Conservation (phyloP, 352 stramenopile species). For the Pythium chondricola region DNA sequence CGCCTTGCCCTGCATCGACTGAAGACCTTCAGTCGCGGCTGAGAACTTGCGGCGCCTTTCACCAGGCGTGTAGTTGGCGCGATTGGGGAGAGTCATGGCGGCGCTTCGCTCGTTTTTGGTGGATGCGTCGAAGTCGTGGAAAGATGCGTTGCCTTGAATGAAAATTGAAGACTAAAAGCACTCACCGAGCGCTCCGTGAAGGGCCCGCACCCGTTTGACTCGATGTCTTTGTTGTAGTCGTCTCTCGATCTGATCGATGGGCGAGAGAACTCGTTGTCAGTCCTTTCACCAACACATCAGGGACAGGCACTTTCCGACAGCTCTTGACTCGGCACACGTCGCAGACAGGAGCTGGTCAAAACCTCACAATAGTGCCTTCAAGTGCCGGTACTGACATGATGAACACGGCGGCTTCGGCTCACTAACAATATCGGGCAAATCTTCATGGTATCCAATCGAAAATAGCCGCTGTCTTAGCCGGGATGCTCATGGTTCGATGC, state of each 20-base stretch:
- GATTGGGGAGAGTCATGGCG: conserved; percentile 63
- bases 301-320: too few relatives aligned
- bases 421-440: too few relatives aligned
- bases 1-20: too few relatives aligned
- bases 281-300: too few relatives aligned
- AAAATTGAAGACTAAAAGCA: conserved; percentile 12
- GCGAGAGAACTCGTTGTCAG: too few relatives aligned
- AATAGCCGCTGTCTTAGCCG: too few relatives aligned
- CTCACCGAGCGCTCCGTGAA: not conserved
- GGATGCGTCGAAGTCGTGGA: conserved; percentile 7
- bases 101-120: not conserved
- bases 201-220: not conserved
- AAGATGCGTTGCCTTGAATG: conserved; percentile 9
- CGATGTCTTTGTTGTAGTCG: not conserved
- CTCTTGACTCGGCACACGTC: conserved; percentile 6
- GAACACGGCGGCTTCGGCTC: too few relatives aligned
- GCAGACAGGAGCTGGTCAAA: not conserved
- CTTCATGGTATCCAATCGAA: too few relatives aligned
- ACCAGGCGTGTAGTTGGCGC: conserved; percentile 35
- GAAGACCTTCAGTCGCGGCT: too few relatives aligned
- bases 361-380: conserved; percentile 4
- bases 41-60: conserved; percentile 30
- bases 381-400: too few relatives aligned
- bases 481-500: too few relatives aligned
- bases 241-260: conserved; percentile 10